phyloP scores from a whole-genome alignment of 1,284 basidiomycete species.

The Porogramme epimiltina region DNA sequence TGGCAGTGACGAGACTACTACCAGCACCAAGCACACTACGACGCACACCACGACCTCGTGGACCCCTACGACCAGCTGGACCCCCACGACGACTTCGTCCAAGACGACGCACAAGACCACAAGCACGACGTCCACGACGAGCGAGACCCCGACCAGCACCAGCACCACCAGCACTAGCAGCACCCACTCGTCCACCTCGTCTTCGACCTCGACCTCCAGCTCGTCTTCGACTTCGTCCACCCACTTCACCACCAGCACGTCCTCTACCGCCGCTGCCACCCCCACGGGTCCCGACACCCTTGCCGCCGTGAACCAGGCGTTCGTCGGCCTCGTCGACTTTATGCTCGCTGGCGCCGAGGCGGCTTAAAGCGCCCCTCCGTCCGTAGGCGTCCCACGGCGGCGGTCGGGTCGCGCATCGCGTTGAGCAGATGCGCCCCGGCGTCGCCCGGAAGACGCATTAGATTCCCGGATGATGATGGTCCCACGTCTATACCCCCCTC shows the following conservation, averaged over 20 bases:
- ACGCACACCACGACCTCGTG: slow-evolving; percentile 16
- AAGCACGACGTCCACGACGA: slow-evolving; percentile 22
- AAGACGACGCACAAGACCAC: slow-evolving; percentile 13
- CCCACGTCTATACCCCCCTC: background rate
- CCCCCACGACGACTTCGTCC: slow-evolving; percentile 14
- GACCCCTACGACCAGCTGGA: slow-evolving; percentile 25
- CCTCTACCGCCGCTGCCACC: slow-evolving; percentile 33
- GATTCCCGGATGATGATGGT: background rate
- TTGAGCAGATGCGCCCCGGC: slow-evolving; percentile 1
- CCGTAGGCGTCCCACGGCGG: too few relatives aligned
- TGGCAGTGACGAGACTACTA: slow-evolving; percentile 29
- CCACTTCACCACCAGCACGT: slow-evolving; percentile 21
- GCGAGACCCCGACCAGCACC: slow-evolving; percentile 24
- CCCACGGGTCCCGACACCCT: slow-evolving; percentile 35
- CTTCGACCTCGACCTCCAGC: slow-evolving; percentile 19
- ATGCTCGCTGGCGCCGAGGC: slow-evolving; percentile 30
- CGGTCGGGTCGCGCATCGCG: background rate
- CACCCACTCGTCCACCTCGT: slow-evolving; percentile 23
- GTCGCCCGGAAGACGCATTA: background rate
- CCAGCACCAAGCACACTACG: slow-evolving; percentile 12
- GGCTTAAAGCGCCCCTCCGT: background rate
- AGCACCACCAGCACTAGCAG: slow-evolving; percentile 20
- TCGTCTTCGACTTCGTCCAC: slow-evolving; percentile 26
- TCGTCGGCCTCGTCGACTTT: slow-evolving; percentile 40
- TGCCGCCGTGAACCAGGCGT: slow-evolving; percentile 34